Conservation (phyloP, 2,329 filamentous ascomycete genomes). For the Xylariaceae sp. region DNA sequence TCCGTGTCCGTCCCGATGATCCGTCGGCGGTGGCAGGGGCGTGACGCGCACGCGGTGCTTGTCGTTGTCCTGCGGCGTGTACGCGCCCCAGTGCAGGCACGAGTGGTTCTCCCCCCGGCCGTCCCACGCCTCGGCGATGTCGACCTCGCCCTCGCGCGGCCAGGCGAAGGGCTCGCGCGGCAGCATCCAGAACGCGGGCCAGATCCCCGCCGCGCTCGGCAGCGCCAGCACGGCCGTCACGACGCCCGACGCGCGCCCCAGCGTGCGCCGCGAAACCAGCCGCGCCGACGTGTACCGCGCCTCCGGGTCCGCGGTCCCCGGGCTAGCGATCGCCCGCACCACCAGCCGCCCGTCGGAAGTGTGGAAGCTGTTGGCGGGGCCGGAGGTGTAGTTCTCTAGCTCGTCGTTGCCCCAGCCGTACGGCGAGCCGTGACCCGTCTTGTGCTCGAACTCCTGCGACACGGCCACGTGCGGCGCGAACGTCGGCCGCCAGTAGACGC, state of each 20-base stretch:
- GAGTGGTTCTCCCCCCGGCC: conserved; percentile 46
- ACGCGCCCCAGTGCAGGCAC: conserved; percentile 53
- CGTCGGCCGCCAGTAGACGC: conserved; percentile 44
- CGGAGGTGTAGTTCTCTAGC: conserved; percentile 47
- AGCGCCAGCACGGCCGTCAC: conserved; percentile 43
- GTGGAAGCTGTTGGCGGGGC: conserved; percentile 45
- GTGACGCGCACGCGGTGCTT: conserved; percentile 51
- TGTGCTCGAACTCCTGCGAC: conserved; percentile 44
- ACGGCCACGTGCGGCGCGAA: conserved; percentile 41
- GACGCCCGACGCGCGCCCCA: conserved; percentile 43
- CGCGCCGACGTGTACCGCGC: conserved; percentile 47
- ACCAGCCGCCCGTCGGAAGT: conserved; percentile 43
- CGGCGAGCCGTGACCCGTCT: conserved; percentile 42
- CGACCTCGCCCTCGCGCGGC: conserved; percentile 53
- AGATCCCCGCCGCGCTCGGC: conserved; percentile 48
- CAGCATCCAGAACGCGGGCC: conserved; percentile 56
- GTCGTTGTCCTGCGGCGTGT: conserved; percentile 42
- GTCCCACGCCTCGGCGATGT: conserved; percentile 57
- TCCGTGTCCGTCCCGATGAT: no score
- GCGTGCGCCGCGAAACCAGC: conserved; percentile 43
- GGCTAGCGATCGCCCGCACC: conserved; percentile 40
- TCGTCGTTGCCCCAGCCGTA: conserved; percentile 57
- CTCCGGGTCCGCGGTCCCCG: conserved; percentile 24
- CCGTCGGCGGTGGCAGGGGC: conserved; percentile 35
- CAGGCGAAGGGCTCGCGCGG: conserved; percentile 50